Evolutionary conservation across 345 rosid species (phyloP), one percentile per base, ranked within the genome.

Genomic region (Ceriops decandra): DNA sequence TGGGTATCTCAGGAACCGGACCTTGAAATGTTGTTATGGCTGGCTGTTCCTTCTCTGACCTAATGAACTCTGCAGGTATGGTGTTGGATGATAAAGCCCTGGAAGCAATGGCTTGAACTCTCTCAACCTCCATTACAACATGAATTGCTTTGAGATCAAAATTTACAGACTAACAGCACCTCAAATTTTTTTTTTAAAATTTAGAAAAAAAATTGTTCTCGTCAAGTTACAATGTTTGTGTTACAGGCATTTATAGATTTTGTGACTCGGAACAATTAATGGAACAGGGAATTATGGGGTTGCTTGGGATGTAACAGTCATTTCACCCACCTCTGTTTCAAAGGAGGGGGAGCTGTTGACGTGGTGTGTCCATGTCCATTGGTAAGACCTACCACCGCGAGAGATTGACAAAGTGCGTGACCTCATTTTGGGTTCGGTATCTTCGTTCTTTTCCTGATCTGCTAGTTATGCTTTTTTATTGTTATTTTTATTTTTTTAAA

Each of bases 21-120:
- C 95, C 98, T 1, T 17, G 67, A 61, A 81, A 81, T 0, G 96
- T 93, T 4, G 96, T 83, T 62, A 76, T 58, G 11, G 85, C 84
- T 1, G 98, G 95, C 67, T 88, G 97, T 6, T 93, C 98, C 5
- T 72, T 75, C 59, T 81, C 89, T 0, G 92, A 71, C 33, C 90
- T 73, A 38, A 93, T 82, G 85, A 84, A 93, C 62, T 82, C 97
- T 0, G 61, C 63, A 0, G 96, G 98, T 22, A 93, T 88, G 0
- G 80, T 75, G 21, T 79, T 87, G 52, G 52, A n/a, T 31, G 49
- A 51, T 24, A 56, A 56, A 3, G 59, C 26, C 30, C 26, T 6
- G 1, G 21, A 24, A 10, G 67, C 73, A 51, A 70, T 62, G 53
- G 26, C 33, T 62, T 70, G 73, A 2, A 70, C 73, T 61, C 67